Conservation (phyloP, 257 asterid genomes). For the Cordia subcordata region DNA sequence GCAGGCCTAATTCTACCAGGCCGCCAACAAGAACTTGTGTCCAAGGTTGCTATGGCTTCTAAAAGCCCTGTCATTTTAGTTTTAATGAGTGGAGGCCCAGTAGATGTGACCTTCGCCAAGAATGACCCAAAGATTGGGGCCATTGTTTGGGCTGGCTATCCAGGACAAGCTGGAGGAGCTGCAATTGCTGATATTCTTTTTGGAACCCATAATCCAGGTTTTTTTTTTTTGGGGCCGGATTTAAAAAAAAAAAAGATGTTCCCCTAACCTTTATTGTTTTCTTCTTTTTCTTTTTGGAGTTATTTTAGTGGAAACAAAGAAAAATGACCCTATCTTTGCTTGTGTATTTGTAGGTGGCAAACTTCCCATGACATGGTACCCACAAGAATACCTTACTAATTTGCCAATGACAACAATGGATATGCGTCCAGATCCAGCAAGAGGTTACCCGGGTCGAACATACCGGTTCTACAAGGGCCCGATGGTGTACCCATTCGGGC, state of each 20-base stretch:
- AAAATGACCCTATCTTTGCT: background rate
- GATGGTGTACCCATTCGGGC: conserved; percentile 68
- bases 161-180: conserved; percentile 82
- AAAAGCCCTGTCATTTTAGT: conserved; percentile 61
- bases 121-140: conserved; percentile 54
- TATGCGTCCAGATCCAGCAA: conserved; percentile 55
- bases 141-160: conserved; percentile 79
- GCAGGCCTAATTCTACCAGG: conserved; percentile 63
- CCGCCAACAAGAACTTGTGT: conserved; percentile 59
- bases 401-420: conserved; percentile 75
- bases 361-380: conserved; percentile 93
- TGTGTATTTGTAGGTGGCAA: conserved; percentile 49
- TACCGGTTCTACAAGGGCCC: conserved; percentile 75
- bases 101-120: conserved; percentile 65
- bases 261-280: too few species aligned
- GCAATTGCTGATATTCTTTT: conserved; percentile 74
- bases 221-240: too few species aligned
- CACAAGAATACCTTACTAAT: conserved; percentile 58
- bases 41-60: conserved; percentile 59
- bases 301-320: background rate
- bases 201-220: conserved; percentile 85
- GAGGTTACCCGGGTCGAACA: conserved; percentile 68
- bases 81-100: conserved; percentile 82
- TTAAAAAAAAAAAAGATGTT: too few species aligned
- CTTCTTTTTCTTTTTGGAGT: background rate